Conservation (phyloP, 2,329 filamentous ascomycete species). For the Trichoderma sp. region DNA sequence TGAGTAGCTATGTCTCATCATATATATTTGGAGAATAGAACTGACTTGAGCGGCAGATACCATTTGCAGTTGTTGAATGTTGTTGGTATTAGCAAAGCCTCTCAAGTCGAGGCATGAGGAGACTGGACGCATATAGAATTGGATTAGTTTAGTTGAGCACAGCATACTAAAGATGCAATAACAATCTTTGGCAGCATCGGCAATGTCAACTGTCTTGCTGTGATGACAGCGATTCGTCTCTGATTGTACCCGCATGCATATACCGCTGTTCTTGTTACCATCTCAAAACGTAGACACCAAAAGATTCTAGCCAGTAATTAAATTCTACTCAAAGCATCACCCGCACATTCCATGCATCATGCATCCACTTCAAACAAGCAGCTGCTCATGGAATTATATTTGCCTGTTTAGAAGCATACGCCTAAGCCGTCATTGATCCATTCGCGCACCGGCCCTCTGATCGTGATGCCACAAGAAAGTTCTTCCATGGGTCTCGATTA, state of each 20-base stretch:
- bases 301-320: neutral
- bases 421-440: neutral
- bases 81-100: neutral
- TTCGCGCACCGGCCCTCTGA: neutral
- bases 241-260: neutral
- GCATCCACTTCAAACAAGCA: neutral
- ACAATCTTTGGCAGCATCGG: neutral
- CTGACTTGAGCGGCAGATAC: neutral
- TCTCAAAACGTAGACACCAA: neutral
- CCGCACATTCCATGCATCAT: neutral
- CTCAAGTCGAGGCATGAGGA: neutral
- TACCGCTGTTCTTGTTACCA: neutral
- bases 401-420: neutral
- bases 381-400: neutral
- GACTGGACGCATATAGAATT: neutral
- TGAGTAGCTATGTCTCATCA: neutral
- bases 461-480: neutral
- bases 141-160: neutral
- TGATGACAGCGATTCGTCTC: neutral
- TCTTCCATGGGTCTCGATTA: neutral
- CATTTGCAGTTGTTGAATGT: neutral
- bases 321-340: neutral
- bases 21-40: neutral
- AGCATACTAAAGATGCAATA: neutral
- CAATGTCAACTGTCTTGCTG: accelerated